Percentiles rank a stretch among this genome's conserved stretches.
These are phyloP conservation scores for Calendula officinalis DNA, from an alignment of 129 eudicot species.

Conservation along the genomic window DNA sequence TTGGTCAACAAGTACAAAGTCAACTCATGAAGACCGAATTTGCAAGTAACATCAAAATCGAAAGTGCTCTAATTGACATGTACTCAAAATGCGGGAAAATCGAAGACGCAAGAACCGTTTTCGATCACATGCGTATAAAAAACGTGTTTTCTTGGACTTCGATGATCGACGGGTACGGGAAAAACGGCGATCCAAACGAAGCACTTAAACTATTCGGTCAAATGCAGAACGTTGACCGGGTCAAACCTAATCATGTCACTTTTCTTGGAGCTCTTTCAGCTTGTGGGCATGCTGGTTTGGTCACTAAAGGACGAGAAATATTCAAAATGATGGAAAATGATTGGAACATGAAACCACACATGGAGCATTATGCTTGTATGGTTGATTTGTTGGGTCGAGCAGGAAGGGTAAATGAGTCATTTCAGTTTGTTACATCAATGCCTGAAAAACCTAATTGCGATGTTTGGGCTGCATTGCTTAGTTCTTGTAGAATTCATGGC, in stretches of 20 bases:
- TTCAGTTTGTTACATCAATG: slow-evolving; percentile 56
- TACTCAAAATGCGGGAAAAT: slow-evolving; percentile 77
- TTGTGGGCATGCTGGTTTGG: slow-evolving; percentile 87
- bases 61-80: slow-evolving; percentile 91
- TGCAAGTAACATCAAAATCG: slow-evolving; percentile 60
- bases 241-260: slow-evolving; percentile 79
- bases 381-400: slow-evolving; percentile 89
- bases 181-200: slow-evolving; percentile 69
- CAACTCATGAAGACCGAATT: slow-evolving; percentile 58
- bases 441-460: slow-evolving; percentile 76
- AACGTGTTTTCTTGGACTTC: slow-evolving; percentile 94
- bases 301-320: slow-evolving; percentile 58
- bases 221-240: slow-evolving; percentile 36
- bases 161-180: slow-evolving; percentile 96
- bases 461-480: slow-evolving; percentile 93
- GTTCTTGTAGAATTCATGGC: slow-evolving; percentile 81
- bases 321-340: slow-evolving; percentile 66
- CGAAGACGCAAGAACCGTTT: slow-evolving; percentile 69
- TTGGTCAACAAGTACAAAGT: slow-evolving; percentile 81
- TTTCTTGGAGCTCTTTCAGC: slow-evolving; percentile 85
- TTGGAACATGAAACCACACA: slow-evolving; percentile 59
- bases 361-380: slow-evolving; percentile 98
- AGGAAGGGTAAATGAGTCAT: slow-evolving; percentile 66
- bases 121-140: slow-evolving; percentile 59
- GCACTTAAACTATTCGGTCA: slow-evolving; percentile 53